Percentiles rank a stretch among this genome's conserved stretches.
Conservation (phyloP, 129 eudicot genomes). For the Helianthus annuus region HanXRQr2.0-SUNRISE NC_035445.2:149720277-149720776, state of each 20-base stretch:
- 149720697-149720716: conserved; percentile 22
- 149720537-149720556: conserved; percentile 41
- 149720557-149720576: conserved; percentile 40
- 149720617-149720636: conserved; percentile 35
- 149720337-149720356: conserved; percentile 26
- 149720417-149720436: conserved; percentile 99
- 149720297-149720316: conserved; percentile 32
- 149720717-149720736: conserved; percentile 19
- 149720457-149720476: conserved; percentile 25
- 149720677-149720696: conserved; percentile 14
- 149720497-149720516: conserved; percentile 9
- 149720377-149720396: conserved; percentile 23
- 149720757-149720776: conserved; percentile 30
- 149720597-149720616: conserved; percentile 18
- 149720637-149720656: conserved; percentile 34
- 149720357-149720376: conserved; percentile 30
- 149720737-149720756: conserved; percentile 16
- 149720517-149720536: conserved; percentile 26
- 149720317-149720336: conserved; percentile 33
- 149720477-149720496: conserved; percentile 29
- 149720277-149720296: conserved; percentile 30
- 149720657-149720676: conserved; percentile 31
- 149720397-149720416: conserved; percentile 90
- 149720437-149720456: conserved; percentile 94
- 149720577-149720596: conserved; percentile 25